Conservation (phyloP, 805 yeast species). For the Schwanniomyces vanrijiae region DNA sequence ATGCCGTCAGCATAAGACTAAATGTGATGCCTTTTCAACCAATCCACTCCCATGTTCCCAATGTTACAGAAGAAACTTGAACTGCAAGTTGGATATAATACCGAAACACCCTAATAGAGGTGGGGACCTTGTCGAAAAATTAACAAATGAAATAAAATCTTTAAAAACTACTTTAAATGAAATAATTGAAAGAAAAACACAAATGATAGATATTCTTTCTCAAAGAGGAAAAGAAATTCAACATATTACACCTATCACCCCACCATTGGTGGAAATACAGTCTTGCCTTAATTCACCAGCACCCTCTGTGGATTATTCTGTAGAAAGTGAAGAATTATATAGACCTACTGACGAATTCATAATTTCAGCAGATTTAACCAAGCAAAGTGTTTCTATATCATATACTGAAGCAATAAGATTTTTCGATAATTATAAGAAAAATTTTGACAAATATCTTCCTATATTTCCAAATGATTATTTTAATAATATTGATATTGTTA, state of each 20-base stretch:
- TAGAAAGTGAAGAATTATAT: not conserved
- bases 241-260: conserved; percentile 6
- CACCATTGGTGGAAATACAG: conserved; percentile 23
- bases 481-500: conserved; percentile 9
- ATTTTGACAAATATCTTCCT: conserved; percentile 33
- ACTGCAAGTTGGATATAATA: conserved; percentile 57
- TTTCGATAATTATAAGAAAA: conserved; percentile 22
- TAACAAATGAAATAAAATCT: conserved; percentile 24
- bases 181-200: conserved; percentile 20
- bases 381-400: conserved; percentile 11
- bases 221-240: conserved; percentile 1
- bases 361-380: conserved; percentile 4
- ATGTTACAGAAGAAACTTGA: conserved; percentile 51
- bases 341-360: conserved; percentile 1
- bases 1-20: conserved; percentile 66
- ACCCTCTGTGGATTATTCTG: not conserved
- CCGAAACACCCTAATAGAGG: conserved; percentile 47
- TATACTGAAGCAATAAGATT: conserved; percentile 11
- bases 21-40: conserved; percentile 56
- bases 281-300: conserved; percentile 18
- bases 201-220: conserved; percentile 10
- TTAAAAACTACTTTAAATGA: conserved; percentile 22
- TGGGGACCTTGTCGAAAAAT: conserved; percentile 24
- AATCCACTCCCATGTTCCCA: conserved; percentile 58
- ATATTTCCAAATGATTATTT: conserved; percentile 28